phyloP scores from a whole-genome alignment of 2,329 filamentous ascomycete species.

The Tolypocladium cylindrosporum region DNA sequence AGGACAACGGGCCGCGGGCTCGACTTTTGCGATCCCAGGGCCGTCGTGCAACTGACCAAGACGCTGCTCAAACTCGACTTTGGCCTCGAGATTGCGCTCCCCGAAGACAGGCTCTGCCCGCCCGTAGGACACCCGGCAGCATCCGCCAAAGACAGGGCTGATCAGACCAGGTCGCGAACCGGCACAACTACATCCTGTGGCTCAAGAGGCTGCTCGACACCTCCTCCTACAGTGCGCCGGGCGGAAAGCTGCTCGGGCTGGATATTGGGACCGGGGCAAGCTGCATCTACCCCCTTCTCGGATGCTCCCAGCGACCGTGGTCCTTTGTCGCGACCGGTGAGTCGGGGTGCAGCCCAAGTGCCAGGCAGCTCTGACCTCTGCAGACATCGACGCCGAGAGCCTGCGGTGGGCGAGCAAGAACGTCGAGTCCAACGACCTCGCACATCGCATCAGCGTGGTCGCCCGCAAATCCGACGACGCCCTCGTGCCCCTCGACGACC shows the following conservation, averaged over 20 bases:
- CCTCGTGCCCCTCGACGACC: constrained; percentile 54
- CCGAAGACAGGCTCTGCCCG: constrained; percentile 73
- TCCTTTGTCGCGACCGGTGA: constrained; percentile 55
- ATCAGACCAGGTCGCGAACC: constrained; percentile 41
- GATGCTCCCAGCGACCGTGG: constrained; percentile 64
- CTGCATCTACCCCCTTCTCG: constrained; percentile 82
- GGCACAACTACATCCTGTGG: constrained; percentile 88
- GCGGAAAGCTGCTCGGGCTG: constrained; percentile 53
- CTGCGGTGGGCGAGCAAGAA: constrained; percentile 58
- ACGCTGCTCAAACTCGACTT: constrained; percentile 71
- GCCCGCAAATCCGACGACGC: constrained; percentile 37
- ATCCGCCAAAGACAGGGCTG: background rate
- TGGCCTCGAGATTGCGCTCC: constrained; percentile 58
- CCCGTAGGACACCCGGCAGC: constrained; percentile 43
- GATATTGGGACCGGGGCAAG: constrained; percentile 89
- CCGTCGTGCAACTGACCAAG: constrained; percentile 74
- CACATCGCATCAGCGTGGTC: constrained; percentile 54
- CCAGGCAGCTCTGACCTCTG: background rate
- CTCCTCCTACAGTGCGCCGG: constrained; percentile 40
- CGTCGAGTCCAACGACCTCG: constrained; percentile 53
- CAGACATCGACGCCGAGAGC: constrained; percentile 67
- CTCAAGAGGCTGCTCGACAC: constrained; percentile 72
- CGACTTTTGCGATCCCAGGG: constrained; percentile 70
- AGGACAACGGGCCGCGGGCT: constrained; percentile 39
- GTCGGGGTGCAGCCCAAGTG: background rate